Evolutionary conservation across 2,329 filamentous ascomycete species (phyloP).

Genomic region (Claviceps spartinae): DNA sequence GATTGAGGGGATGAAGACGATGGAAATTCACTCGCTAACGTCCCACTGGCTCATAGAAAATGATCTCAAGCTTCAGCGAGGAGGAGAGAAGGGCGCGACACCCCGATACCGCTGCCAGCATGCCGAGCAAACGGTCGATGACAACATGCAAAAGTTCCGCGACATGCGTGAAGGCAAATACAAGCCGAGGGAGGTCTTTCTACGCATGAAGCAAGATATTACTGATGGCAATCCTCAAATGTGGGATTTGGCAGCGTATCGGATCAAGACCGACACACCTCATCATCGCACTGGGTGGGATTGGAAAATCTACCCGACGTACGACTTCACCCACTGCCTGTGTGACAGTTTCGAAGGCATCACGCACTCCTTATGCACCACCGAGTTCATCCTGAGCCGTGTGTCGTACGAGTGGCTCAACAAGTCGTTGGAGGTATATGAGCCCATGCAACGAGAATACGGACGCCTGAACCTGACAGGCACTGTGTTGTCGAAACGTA

Average conservation of each 20-base stretch:
- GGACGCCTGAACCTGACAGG: conserved; percentile 55
- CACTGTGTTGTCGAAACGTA: conserved; percentile 77
- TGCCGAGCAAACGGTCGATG: conserved; percentile 58
- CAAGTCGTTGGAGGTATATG: conserved; percentile 66
- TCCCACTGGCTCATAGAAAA: conserved; percentile 30
- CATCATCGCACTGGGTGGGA: conserved; percentile 69
- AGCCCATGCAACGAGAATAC: conserved; percentile 88
- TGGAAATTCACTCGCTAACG: not conserved
- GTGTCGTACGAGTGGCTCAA: conserved; percentile 88
- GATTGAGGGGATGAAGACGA: no score
- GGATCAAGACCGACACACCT: conserved; percentile 55
- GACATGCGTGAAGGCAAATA: conserved; percentile 90
- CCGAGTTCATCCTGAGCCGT: conserved; percentile 74
- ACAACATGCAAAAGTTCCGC: conserved; percentile 70
- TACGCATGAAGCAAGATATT: conserved; percentile 89
- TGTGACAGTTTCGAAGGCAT: conserved; percentile 89
- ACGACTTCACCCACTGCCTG: conserved; percentile 83
- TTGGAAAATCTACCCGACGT: conserved; percentile 92
- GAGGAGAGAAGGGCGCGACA: conserved; percentile 55
- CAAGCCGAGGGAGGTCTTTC: conserved; percentile 65
- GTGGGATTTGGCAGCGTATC: conserved; percentile 91
- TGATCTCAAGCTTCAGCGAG: conserved; percentile 77
- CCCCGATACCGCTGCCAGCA: conserved; percentile 71
- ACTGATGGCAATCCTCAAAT: conserved; percentile 79
- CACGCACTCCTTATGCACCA: conserved; percentile 85